Evolutionary conservation across 768 basidiomycete genomes (phyloP), one percentile per base, ranked within the genome.

Genomic region (Pleurotus tuoliensis): DNA sequence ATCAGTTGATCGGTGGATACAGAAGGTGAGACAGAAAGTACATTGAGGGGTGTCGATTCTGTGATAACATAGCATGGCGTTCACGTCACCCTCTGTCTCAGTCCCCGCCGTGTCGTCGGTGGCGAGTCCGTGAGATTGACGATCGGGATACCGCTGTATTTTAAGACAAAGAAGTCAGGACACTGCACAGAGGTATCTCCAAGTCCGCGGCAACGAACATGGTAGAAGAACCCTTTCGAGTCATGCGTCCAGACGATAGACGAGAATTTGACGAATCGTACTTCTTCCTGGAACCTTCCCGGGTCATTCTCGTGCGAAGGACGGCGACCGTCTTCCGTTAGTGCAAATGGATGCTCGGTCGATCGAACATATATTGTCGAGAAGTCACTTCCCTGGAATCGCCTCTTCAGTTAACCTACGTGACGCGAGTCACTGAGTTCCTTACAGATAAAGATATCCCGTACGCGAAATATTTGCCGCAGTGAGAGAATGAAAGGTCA

Each of bases 201-300:
- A 76, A 25, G 30, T 34, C 30, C 30, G 30, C 30, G 30, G 9
- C 41, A 27, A 57, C 58, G 16, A 60, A 76, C 77, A 76, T 92
- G 90, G 67, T 94, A 94, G 71, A 93, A 90, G 70, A 93, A 91
- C 1, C 92, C 91, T 59, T 83, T 85, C 55, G 83, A 86, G 69
- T 92, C 89, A 55, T 83, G 81, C 3, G 84, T 84, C 92, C 91
- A 93, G 24, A 76, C 73, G 43, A 92, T 76, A 9, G 74, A 69
- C 0, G 86, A 87, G 69, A 90, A 92, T 67, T 93, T 93, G 59
- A 90, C 87, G 64, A 81, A 87, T 55, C 84, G 79, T 53, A 92
- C 70, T 58, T 84, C 85, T 45, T 93, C 91, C 3, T 74, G 61
- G 38, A 91, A 76, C 44, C 84, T 75, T 22, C 51, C 51, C 11